Evolutionary conservation across 805 yeast species (phyloP).

Genomic region (Yamadazyma endophytica): DNA sequence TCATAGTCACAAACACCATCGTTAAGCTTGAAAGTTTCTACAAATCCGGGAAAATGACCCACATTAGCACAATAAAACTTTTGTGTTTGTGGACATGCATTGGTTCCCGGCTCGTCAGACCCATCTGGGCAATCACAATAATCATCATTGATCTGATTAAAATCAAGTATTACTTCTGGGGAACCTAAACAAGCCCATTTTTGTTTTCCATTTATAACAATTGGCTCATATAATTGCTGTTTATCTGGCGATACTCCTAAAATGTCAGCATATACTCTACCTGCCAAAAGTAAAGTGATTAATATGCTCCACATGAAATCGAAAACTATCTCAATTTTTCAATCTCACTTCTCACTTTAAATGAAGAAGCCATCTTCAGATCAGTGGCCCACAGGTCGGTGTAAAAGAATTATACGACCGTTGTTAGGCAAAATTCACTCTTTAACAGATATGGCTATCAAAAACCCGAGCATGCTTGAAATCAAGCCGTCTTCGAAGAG

Average conservation of each 20-base stretch:
- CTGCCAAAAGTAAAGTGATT: too few species aligned
- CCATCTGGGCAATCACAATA: conserved; percentile 98
- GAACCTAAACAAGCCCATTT: conserved; percentile 67
- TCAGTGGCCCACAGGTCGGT: conserved; percentile 14
- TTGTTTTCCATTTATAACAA: conserved; percentile 24
- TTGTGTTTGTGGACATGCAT: conserved; percentile 54
- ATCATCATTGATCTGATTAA: conserved; percentile 74
- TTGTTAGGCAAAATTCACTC: conserved; percentile 31
- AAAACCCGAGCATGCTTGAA: conserved; percentile 17
- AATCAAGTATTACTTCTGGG: conserved; percentile 59
- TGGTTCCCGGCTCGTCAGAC: conserved; percentile 93
- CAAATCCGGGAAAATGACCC: conserved; percentile 59
- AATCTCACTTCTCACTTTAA: neutral
- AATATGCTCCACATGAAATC: neutral
- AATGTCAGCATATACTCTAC: conserved; percentile 7
- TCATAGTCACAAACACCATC: conserved; percentile 94
- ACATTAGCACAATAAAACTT: conserved; percentile 72
- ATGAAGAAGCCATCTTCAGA: neutral
- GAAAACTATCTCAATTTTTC: neutral
- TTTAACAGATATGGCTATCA: conserved; percentile 22
- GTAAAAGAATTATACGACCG: conserved; percentile 34
- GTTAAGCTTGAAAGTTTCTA: conserved; percentile 66
- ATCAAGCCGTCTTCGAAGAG: conserved; percentile 1
- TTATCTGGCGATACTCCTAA: conserved; percentile 37
- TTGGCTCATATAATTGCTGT: conserved; percentile 48